phyloP scores from a whole-genome alignment of 331 rosid genomes.

The Prunus yedoensis region DNA sequence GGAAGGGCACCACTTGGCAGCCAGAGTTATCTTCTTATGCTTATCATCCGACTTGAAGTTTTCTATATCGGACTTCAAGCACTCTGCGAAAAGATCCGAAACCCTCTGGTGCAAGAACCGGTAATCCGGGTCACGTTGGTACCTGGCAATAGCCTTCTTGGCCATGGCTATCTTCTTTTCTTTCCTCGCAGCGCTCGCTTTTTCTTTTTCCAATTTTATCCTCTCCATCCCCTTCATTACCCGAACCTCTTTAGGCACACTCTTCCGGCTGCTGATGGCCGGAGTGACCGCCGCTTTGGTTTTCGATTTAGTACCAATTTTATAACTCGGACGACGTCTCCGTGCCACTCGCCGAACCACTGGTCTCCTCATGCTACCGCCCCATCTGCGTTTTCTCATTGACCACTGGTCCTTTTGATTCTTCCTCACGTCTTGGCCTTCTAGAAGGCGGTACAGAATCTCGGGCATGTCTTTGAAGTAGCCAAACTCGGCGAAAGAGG shows the following conservation, averaged over 20 bases:
- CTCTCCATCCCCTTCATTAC: neutral
- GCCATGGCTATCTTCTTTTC: conserved; percentile 6
- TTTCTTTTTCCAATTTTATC: neutral
- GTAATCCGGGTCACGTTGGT: conserved; percentile 7
- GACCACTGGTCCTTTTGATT: neutral
- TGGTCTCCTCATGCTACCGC: neutral
- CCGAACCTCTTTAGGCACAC: neutral
- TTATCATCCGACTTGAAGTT: neutral
- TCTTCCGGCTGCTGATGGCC: neutral
- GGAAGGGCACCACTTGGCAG: conserved; percentile 19
- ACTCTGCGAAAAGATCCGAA: conserved; percentile 9
- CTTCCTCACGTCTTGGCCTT: conserved; percentile 14
- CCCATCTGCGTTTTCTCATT: neutral
- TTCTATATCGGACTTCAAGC: conserved; percentile 9
- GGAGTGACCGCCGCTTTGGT: neutral
- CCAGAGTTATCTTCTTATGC: neutral
- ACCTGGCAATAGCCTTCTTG: conserved; percentile 4
- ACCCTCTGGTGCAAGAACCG: conserved; percentile 3
- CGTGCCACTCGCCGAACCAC: neutral
- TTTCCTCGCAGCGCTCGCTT: neutral
- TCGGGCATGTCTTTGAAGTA: conserved; percentile 15
- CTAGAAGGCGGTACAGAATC: conserved; percentile 14
- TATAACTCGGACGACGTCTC: neutral
- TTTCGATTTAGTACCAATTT: too few species aligned
- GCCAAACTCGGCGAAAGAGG: conserved; percentile 4